Evolutionary conservation across 768 basidiomycete genomes (phyloP).

Genomic region (Coprinopsis sp.): DNA sequence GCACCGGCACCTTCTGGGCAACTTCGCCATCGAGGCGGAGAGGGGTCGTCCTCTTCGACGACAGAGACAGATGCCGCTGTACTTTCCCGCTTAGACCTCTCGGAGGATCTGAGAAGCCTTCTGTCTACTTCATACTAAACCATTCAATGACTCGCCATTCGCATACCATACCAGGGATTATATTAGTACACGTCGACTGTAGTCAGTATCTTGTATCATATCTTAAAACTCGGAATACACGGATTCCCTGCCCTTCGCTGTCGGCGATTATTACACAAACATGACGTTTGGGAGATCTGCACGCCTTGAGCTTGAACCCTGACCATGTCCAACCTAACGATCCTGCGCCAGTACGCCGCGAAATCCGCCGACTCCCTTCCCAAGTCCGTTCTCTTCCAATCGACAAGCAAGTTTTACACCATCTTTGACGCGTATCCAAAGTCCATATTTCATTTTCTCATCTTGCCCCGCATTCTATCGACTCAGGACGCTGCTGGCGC

Average conservation of each 20-base stretch:
- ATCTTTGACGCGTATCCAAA: conserved; percentile 78
- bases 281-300: neutral
- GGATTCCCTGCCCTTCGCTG: too few species aligned
- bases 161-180: too few species aligned
- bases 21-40: conserved; percentile 19
- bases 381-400: conserved; percentile 52
- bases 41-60: conserved; percentile 10
- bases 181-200: too few species aligned
- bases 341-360: conserved; percentile 60
- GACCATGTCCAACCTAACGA: conserved; percentile 43
- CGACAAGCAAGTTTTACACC: conserved; percentile 52
- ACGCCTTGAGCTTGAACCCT: neutral
- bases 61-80: conserved; percentile 19
- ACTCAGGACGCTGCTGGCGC: neutral
- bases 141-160: neutral
- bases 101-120: conserved; percentile 59
- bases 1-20: conserved; percentile 34
- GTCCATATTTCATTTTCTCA: conserved; percentile 82
- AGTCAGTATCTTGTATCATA: too few species aligned
- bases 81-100: conserved; percentile 44
- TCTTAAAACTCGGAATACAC: too few species aligned
- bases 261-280: too few species aligned
- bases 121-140: conserved; percentile 21
- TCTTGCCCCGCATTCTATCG: conserved; percentile 61
- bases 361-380: conserved; percentile 51